Evolutionary conservation across 139 green algal genomes (phyloP), one percentile per base, ranked within the genome.

Genomic region (Micractinium sp.): DNA sequence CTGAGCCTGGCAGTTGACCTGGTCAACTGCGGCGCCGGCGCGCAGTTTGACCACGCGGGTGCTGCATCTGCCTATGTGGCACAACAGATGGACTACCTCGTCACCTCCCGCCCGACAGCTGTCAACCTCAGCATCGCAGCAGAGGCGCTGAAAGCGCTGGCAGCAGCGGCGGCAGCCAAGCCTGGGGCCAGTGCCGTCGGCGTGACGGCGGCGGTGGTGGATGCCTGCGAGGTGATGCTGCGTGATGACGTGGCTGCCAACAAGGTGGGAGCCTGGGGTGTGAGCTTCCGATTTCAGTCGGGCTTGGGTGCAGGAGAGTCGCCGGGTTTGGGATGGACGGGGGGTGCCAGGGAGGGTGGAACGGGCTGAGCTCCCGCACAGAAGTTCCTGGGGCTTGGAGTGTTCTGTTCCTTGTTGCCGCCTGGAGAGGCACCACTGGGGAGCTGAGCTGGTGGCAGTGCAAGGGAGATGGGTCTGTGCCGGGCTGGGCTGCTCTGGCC

Each of bases 71-170:
- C 87, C 0, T 85, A 96, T 29, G 89, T 97, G 23, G 67, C 85
- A 18, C 33, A 91, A 23, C 93, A 93, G 39, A 90, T 98, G 61
- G 93, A 95, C 41, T 97, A 96, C 85, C 90, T 98, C 15, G 95
- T 97, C 2, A 98, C 95, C 60, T 97, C 95, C 89, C 96, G 98
- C 16, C 97, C 98, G 7, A 99, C 98, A 0, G 98, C 98, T 3
- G 98, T 99, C 29, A 99, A 99, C 90, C 91, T 99, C 56, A 88
- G 90, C 20, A 95, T 98, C 73, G 96, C 97, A 14, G 93, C 93
- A 1, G 74, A 90, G 25, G 93, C 95, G 75, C 91, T 99, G 25
- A 94, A 92, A 66, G 66, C 56, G 0, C 78, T 94, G 14, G 93
- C 95, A 33, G 61, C 35, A 5, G 73, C 74, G 9, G 92, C 93